Evolutionary conservation across 805 yeast species (phyloP).

Genomic region (Candida railenensis): DNA sequence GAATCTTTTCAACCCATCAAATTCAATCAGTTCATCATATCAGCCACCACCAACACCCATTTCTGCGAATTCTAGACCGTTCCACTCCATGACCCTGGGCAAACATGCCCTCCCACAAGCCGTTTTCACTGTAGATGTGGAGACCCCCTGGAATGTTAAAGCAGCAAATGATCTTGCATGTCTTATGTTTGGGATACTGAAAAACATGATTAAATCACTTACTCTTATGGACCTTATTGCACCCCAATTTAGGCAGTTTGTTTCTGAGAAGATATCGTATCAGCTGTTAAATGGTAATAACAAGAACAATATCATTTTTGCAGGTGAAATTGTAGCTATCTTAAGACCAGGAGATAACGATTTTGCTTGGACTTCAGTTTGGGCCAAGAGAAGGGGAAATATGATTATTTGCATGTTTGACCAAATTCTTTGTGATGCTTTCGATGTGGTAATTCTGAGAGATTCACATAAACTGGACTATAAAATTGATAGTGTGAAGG

Average conservation of each 20-base stretch:
- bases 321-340: constrained; percentile 86
- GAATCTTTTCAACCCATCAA: constrained; percentile 12
- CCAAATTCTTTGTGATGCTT: constrained; percentile 67
- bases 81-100: constrained; percentile 65
- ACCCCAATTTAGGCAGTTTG: constrained; percentile 71
- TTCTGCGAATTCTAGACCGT: constrained; percentile 39
- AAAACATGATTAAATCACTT: constrained; percentile 56
- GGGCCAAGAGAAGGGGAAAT: constrained; percentile 79
- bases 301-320: constrained; percentile 53
- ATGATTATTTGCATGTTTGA: constrained; percentile 82
- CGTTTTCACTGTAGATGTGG: constrained; percentile 72
- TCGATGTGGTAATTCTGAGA: constrained; percentile 49
- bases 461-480: constrained; percentile 12
- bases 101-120: constrained; percentile 79
- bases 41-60: constrained; percentile 5
- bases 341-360: constrained; percentile 60
- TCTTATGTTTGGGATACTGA: constrained; percentile 78
- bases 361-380: constrained; percentile 80
- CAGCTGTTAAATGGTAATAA: constrained; percentile 10
- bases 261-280: constrained; percentile 43
- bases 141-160: constrained; percentile 74
- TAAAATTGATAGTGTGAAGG: constrained; percentile 23
- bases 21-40: constrained; percentile 13
- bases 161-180: constrained; percentile 92
- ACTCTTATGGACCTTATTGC: constrained; percentile 76